These are phyloP conservation scores for Neurospora sublineolata DNA, from an alignment of 495 filamentous ascomycete species.

Conservation along the genomic window DNA sequence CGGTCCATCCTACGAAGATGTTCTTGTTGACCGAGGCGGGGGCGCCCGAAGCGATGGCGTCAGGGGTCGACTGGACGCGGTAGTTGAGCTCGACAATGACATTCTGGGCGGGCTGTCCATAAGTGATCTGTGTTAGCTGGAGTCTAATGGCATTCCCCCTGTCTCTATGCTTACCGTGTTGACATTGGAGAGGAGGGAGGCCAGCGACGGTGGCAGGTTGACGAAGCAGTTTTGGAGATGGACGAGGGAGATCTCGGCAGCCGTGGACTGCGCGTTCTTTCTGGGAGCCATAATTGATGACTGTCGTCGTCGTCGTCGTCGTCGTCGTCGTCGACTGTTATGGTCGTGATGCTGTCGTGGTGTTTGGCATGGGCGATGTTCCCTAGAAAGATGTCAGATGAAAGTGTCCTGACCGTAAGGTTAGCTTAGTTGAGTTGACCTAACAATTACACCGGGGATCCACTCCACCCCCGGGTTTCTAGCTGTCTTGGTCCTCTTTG, in stretches of 20 bases:
- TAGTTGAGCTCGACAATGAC: constrained; percentile 83
- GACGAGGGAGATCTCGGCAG: constrained; percentile 67
- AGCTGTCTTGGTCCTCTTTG: background rate
- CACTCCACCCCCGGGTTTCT: background rate
- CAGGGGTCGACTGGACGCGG: constrained; percentile 29
- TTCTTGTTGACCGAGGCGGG: constrained; percentile 45
- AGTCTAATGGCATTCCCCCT: background rate
- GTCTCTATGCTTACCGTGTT: constrained; percentile 58
- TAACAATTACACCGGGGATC: background rate
- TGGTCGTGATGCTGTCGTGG: background rate
- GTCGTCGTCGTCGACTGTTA: background rate
- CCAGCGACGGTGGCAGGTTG: constrained; percentile 80
- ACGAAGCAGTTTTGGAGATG: constrained; percentile 89
- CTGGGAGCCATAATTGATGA: constrained; percentile 42
- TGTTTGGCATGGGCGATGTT: background rate
- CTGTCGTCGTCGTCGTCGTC: background rate
- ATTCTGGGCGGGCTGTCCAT: constrained; percentile 71
- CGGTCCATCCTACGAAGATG: constrained; percentile 87
- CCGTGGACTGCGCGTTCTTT: constrained; percentile 53
- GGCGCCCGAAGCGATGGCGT: constrained; percentile 24
- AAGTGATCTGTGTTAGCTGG: background rate
- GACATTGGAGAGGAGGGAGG: constrained; percentile 68
- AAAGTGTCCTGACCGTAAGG: background rate
- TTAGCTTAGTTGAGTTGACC: background rate
- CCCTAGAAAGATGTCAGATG: background rate